Percentiles rank a stretch among this genome's conserved stretches.
These are phyloP conservation scores for Lecanoromycetidae sp. DNA, from an alignment of 2,329 filamentous ascomycete genomes.

Conservation along the genomic window DNA sequence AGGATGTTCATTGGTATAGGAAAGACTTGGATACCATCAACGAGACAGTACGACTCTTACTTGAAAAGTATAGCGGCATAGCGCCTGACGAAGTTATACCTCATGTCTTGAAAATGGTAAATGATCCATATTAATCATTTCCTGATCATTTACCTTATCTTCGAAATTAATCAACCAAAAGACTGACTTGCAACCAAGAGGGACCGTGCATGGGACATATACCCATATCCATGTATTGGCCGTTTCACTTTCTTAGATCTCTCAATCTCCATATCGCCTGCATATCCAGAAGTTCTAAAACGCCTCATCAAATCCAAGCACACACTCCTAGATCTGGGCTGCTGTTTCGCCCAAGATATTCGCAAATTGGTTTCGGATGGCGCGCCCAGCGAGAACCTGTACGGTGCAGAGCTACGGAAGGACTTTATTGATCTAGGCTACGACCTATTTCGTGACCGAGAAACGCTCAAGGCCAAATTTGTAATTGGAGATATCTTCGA, in stretches of 20 bases:
- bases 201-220: constrained; percentile 4
- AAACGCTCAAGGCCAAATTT: constrained; percentile 21
- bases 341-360: constrained; percentile 34
- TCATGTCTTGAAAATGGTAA: constrained; percentile 20
- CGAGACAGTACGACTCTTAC: not conserved
- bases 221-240: constrained; percentile 33
- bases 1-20: constrained; percentile 12
- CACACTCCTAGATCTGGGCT: constrained; percentile 33
- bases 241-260: constrained; percentile 34
- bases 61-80: constrained; percentile 1
- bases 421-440: constrained; percentile 32
- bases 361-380: constrained; percentile 33
- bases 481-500: constrained; percentile 26
- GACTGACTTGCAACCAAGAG: not conserved
- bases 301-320: constrained; percentile 18
- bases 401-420: constrained; percentile 17
- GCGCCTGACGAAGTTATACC: not conserved
- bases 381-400: constrained; percentile 22
- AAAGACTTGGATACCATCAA: constrained; percentile 6
- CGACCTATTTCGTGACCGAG: constrained; percentile 31
- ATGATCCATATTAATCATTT: not conserved
- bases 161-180: not conserved
- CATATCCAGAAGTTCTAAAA: constrained; percentile 23
- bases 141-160: no score
- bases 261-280: constrained; percentile 25